Percentiles rank a stretch among this genome's conserved stretches.
Conservation (phyloP, 2,329 filamentous ascomycete species). For the Fusarium guadeloupense region DNA sequence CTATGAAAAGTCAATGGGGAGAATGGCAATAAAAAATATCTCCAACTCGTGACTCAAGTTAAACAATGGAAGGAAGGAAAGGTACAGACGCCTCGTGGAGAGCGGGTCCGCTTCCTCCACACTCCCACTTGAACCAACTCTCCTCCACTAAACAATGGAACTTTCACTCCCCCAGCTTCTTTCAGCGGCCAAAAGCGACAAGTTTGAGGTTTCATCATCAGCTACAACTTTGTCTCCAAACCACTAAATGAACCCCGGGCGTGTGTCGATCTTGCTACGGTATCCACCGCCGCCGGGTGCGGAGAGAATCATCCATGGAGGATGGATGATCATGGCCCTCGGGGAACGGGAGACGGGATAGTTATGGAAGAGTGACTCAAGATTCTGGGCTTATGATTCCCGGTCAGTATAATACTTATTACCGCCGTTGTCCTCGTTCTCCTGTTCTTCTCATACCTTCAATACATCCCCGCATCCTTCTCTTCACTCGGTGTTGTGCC, state of each 20-base stretch:
- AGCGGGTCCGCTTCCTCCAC: slow-evolving; percentile 23
- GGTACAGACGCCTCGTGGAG: slow-evolving; percentile 2
- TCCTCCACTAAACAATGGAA: slow-evolving; percentile 13
- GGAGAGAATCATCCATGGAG: slow-evolving; percentile 16
- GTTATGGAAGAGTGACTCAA: slow-evolving; percentile 29
- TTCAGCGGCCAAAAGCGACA: background rate
- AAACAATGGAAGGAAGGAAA: slow-evolving; percentile 5
- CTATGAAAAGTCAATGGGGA: too few species aligned
- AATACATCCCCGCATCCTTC: slow-evolving; percentile 2
- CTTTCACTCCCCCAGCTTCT: slow-evolving; percentile 36
- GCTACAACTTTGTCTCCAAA: slow-evolving; percentile 5
- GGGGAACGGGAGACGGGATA: slow-evolving; percentile 26
- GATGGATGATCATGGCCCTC: slow-evolving; percentile 19
- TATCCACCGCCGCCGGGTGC: slow-evolving; percentile 12
- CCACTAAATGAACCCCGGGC: slow-evolving; percentile 13
- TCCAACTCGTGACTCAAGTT: slow-evolving; percentile 6
- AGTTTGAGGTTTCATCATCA: background rate
- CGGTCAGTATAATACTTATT: slow-evolving; percentile 40
- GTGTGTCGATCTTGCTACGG: background rate
- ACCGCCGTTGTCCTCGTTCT: slow-evolving; percentile 26
- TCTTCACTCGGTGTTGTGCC: slow-evolving; percentile 6
- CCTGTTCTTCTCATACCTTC: background rate
- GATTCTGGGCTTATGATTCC: slow-evolving; percentile 22
- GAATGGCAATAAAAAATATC: too few species aligned
- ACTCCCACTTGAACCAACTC: background rate